phyloP scores from a whole-genome alignment of 352 stramenopile species.

The Plasmopara halstedii region DNA sequence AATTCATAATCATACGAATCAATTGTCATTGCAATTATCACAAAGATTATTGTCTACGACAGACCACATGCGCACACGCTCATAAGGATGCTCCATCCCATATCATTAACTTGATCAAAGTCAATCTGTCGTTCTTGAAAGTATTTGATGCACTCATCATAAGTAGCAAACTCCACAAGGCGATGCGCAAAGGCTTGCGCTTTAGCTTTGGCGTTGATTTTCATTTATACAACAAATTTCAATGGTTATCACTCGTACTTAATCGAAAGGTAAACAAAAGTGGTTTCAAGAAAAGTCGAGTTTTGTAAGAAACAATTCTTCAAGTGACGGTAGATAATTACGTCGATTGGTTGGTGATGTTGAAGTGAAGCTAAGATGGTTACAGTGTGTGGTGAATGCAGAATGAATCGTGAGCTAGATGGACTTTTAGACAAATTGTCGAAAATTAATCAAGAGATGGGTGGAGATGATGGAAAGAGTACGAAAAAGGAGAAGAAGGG shows the following conservation, averaged over 20 bases:
- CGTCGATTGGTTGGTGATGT: conserved; percentile 19
- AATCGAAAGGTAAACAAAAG: not conserved
- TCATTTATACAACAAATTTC: conserved; percentile 7
- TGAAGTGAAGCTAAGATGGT: conserved; percentile 23
- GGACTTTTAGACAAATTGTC: conserved; percentile 62
- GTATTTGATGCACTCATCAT: conserved; percentile 44
- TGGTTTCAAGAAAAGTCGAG: conserved; percentile 9
- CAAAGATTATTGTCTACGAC: not conserved
- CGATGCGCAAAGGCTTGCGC: conserved; percentile 68
- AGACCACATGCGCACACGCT: conserved; percentile 63
- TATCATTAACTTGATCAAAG: conserved; percentile 44
- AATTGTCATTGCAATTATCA: not conserved
- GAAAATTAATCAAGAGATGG: conserved; percentile 77
- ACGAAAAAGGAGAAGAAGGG: conserved; percentile 58
- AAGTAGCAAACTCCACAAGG: conserved; percentile 67
- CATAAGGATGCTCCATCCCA: conserved; percentile 80
- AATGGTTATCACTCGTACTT: conserved; percentile 22
- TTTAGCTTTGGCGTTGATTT: conserved; percentile 6
- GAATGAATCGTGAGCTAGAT: conserved; percentile 75
- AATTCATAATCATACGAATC: conserved; percentile 1
- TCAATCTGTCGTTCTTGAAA: conserved; percentile 52
- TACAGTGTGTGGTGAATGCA: conserved; percentile 14
- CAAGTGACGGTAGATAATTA: not conserved
- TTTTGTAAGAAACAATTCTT: too few species aligned
- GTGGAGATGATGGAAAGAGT: conserved; percentile 56